phyloP scores from a whole-genome alignment of 495 filamentous ascomycete species.

The Rhypophila decipiens region DNA sequence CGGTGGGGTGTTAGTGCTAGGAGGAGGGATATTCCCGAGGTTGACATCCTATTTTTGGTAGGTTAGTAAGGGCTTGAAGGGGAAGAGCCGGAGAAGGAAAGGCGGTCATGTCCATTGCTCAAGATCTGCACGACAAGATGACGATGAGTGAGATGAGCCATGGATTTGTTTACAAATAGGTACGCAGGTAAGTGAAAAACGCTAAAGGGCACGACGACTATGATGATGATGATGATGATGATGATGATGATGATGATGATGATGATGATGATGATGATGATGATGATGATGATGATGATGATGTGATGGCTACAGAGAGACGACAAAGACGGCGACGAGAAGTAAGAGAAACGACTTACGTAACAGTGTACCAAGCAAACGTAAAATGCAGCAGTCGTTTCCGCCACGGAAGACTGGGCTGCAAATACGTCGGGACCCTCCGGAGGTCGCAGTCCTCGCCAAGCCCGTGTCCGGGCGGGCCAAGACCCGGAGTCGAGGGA shows the following conservation, averaged over 20 bases:
- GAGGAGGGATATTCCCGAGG: conserved; percentile 57
- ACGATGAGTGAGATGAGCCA: too few species aligned
- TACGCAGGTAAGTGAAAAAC: too few species aligned
- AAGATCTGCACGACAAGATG: too few species aligned
- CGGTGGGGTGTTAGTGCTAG: conserved; percentile 51
- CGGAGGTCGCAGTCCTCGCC: too few species aligned
- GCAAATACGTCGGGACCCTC: conserved; percentile 21
- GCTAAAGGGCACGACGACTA: too few species aligned
- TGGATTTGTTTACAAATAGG: too few species aligned
- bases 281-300: background rate
- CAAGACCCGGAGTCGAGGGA: background rate
- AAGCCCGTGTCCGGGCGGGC: background rate
- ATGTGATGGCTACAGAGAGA: background rate
- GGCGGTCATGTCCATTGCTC: too few species aligned
- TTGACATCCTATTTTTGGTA: conserved; percentile 45
- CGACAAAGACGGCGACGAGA: background rate
- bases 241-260: too few species aligned
- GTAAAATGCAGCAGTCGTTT: conserved; percentile 58
- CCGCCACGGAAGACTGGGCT: conserved; percentile 23
- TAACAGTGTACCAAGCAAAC: conserved; percentile 67
- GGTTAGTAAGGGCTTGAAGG: background rate
- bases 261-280: background rate
- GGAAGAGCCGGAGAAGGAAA: background rate
- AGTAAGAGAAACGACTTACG: conserved; percentile 15
- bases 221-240: too few species aligned